Evolutionary conservation across 345 rosid species (phyloP), one percentile per base, ranked within the genome.

Genomic region (Triadica sebifera): DNA sequence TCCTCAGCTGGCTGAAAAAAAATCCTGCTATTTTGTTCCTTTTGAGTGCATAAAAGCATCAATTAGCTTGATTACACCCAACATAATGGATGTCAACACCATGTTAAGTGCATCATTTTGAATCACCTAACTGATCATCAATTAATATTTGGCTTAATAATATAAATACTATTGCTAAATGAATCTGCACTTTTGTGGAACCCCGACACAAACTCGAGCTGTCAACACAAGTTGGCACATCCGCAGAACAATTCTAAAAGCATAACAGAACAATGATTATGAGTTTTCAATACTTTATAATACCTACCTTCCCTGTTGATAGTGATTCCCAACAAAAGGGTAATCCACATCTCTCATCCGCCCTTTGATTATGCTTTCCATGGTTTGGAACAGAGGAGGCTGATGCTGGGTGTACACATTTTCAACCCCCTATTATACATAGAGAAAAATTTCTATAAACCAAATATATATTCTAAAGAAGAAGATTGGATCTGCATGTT

Each of bases 331-430:
- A 70, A 93, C 89, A 78, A 85, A 95, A 61, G 99, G 98, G 82
- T 93, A 93, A 79, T 93, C 99, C 69, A 93, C 86, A 83, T 95
- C 99, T 78, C 96, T 86, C 83, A 93, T 78, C 74, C 97, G 90
- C 37, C 97, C 98, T 85, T 92, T 95, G 46, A 71, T 80, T 78
- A 95, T 90, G 89, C 89, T 91, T 77, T 95, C 99, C 97, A 95
- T 95, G 29, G 89, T 91, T 81, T 91, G 99, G 77, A 91, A 87
- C 73, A 93, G 60, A 74, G 90, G 99, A 84, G 99, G 99, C 85
- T 93, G 98, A 78, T 95, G 99, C 63, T 95, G 99, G 50, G 96
- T 93, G 88, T 95, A 95, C 25, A 93, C 98, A 86, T 95, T 95
- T 83, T 95, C 98, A 69, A 93, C 89, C 43, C 99, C 99, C 99